phyloP scores from a whole-genome alignment of 2,329 filamentous ascomycete species.

The Penicillium thymicola region DNA sequence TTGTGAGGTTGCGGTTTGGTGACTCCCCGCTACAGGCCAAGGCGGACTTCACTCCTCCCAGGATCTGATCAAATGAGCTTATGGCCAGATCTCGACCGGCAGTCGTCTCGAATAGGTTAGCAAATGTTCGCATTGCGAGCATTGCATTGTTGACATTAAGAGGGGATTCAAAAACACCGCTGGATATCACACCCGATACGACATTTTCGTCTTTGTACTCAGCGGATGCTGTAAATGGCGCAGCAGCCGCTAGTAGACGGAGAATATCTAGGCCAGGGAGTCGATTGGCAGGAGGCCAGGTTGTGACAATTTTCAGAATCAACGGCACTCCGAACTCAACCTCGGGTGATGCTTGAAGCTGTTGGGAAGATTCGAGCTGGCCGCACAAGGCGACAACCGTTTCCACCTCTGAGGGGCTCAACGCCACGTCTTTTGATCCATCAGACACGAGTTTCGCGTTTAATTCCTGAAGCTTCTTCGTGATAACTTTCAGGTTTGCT shows the following conservation, averaged over 20 bases:
- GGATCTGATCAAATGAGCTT: slow-evolving; percentile 57
- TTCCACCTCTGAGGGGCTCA: slow-evolving; percentile 69
- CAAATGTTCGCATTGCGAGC: slow-evolving; percentile 76
- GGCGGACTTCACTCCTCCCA: slow-evolving; percentile 62
- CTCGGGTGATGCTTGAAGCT: slow-evolving; percentile 45
- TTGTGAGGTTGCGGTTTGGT: slow-evolving; percentile 72
- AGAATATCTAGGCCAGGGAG: slow-evolving; percentile 83
- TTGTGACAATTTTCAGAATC: slow-evolving; percentile 67
- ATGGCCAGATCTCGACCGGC: slow-evolving; percentile 66
- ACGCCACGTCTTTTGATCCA: slow-evolving; percentile 68
- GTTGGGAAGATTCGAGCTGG: slow-evolving; percentile 54
- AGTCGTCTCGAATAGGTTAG: slow-evolving; percentile 76
- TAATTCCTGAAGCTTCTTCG: slow-evolving; percentile 71
- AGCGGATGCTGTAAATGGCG: slow-evolving; percentile 62
- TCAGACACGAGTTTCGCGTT: slow-evolving; percentile 66
- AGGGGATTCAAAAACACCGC: slow-evolving; percentile 57
- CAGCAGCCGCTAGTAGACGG: slow-evolving; percentile 71
- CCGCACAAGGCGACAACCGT: slow-evolving; percentile 60
- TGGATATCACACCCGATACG: slow-evolving; percentile 57
- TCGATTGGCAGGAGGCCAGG: slow-evolving; percentile 77
- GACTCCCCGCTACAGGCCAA: slow-evolving; percentile 51
- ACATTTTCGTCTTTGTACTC: slow-evolving; percentile 55
- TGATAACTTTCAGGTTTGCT: slow-evolving; percentile 67
- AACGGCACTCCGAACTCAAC: slow-evolving; percentile 58
- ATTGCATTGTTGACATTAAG: slow-evolving; percentile 78